Percentiles rank a stretch among this genome's conserved stretches.
phyloP scores from a whole-genome alignment of 1,284 basidiomycete species.

The Puccinia brachypodii region DNA sequence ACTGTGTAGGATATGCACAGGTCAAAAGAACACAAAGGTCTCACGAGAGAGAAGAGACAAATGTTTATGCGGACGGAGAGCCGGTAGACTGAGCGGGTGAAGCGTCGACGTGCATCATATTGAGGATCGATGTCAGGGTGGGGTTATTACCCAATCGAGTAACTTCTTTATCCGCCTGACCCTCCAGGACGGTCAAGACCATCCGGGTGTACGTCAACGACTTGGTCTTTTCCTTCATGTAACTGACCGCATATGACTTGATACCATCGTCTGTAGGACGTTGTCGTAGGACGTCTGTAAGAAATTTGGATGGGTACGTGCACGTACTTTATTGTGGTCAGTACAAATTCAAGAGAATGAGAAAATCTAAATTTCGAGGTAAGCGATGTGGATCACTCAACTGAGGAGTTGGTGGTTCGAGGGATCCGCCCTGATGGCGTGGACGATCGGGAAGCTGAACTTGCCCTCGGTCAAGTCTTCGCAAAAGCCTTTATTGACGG shows the following conservation, averaged over 20 bases:
- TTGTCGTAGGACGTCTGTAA: conserved; percentile 79
- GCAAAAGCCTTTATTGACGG: conserved; percentile 86
- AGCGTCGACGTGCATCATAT: conserved; percentile 54
- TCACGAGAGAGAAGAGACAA: not conserved
- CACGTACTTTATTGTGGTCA: not conserved
- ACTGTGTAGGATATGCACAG: too few relatives aligned
- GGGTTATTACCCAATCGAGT: conserved; percentile 65
- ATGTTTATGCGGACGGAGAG: not conserved
- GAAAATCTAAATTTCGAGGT: not conserved
- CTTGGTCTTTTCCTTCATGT: conserved; percentile 69
- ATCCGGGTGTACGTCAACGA: conserved; percentile 73
- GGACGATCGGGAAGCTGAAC: conserved; percentile 91
- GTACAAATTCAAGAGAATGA: not conserved
- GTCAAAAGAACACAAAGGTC: too few relatives aligned
- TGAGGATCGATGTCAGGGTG: conserved; percentile 61
- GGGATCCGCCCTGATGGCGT: conserved; percentile 74
- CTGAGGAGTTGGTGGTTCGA: conserved; percentile 77
- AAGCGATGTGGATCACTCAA: conserved; percentile 58
- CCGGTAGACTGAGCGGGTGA: conserved; percentile 21
- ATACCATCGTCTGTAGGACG: conserved; percentile 74
- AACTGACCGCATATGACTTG: conserved; percentile 75
- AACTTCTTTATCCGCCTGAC: conserved; percentile 64
- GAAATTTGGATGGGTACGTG: not conserved
- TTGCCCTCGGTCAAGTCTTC: conserved; percentile 96
- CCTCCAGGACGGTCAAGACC: conserved; percentile 65